phyloP scores from a whole-genome alignment of 306 rosid species.

The Fragaria ananassa region DNA sequence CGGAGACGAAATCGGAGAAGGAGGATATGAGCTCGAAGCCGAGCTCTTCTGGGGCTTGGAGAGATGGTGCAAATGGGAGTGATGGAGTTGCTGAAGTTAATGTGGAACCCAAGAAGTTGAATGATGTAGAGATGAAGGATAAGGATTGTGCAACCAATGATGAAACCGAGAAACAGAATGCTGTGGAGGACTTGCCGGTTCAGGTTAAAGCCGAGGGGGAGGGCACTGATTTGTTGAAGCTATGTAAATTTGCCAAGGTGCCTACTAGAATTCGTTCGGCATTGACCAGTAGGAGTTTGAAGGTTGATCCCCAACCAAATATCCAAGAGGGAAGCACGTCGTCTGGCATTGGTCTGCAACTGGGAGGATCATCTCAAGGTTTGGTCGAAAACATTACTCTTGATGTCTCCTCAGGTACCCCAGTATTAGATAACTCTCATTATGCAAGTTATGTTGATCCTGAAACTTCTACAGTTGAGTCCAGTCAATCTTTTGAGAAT shows the following conservation, averaged over 20 bases:
- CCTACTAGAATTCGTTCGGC: constrained; percentile 83
- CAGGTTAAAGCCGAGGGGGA: constrained; percentile 38
- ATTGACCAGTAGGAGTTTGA: constrained; percentile 42
- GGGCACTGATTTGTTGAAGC: constrained; percentile 53
- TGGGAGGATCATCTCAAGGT: constrained; percentile 29
- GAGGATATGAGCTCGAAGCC: constrained; percentile 41
- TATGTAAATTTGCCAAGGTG: constrained; percentile 66
- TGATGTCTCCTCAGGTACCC: constrained; percentile 38
- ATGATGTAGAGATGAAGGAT: constrained; percentile 36
- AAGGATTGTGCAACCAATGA: constrained; percentile 33
- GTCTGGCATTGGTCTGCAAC: constrained; percentile 22
- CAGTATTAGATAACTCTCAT: constrained; percentile 32
- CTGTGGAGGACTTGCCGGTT: constrained; percentile 36
- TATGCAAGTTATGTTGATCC: constrained; percentile 39
- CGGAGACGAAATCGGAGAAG: constrained; percentile 35
- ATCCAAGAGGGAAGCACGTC: constrained; percentile 27
- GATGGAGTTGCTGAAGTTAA: not conserved
- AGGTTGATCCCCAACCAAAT: constrained; percentile 37
- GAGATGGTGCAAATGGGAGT: constrained; percentile 28
- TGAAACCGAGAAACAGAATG: constrained; percentile 43
- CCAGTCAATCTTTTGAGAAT: constrained; percentile 35
- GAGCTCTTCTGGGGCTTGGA: constrained; percentile 38
- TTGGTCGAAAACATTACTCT: constrained; percentile 37
- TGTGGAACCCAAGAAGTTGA: constrained; percentile 28
- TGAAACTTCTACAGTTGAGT: constrained; percentile 36